These are phyloP conservation scores for Suillus clintonianus DNA, from an alignment of 768 basidiomycete genomes.

Conservation along the genomic window DNA sequence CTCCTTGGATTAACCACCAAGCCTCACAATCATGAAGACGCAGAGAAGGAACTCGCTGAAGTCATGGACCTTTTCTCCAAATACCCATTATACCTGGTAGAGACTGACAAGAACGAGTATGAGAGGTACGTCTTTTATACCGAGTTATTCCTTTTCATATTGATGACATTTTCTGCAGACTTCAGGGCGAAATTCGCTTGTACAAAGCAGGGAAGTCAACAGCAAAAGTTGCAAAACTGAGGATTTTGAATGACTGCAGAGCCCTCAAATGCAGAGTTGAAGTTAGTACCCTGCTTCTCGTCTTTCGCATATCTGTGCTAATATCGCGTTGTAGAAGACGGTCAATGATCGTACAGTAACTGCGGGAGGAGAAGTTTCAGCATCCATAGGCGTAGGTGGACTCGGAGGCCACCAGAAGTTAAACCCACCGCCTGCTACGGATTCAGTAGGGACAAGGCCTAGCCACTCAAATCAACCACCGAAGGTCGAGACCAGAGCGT, in stretches of 20 bases:
- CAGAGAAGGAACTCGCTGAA: constrained; percentile 1
- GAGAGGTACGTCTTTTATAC: neutral
- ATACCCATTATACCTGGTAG: neutral
- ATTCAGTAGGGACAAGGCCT: neutral
- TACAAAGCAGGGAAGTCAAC: neutral
- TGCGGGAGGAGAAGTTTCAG: neutral
- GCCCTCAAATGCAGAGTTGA: neutral
- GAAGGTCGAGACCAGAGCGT: no score
- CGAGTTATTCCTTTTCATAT: no score
- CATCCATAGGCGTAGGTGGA: neutral
- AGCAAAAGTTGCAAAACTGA: neutral
- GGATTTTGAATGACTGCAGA: neutral
- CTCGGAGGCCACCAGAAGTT: neutral
- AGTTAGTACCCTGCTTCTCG: neutral
- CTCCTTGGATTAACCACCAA: neutral
- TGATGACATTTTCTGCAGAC: neutral
- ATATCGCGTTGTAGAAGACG: neutral
- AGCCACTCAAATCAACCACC: neutral
- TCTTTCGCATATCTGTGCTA: neutral
- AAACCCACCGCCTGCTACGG: neutral
- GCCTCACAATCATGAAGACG: neutral
- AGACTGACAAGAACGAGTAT: neutral
- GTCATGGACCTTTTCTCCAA: neutral
- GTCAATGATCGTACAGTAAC: neutral
- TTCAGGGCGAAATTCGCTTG: neutral